Evolutionary conservation across 495 filamentous ascomycete genomes (phyloP).

Genomic region (Chlorociboria aeruginascens): DNA sequence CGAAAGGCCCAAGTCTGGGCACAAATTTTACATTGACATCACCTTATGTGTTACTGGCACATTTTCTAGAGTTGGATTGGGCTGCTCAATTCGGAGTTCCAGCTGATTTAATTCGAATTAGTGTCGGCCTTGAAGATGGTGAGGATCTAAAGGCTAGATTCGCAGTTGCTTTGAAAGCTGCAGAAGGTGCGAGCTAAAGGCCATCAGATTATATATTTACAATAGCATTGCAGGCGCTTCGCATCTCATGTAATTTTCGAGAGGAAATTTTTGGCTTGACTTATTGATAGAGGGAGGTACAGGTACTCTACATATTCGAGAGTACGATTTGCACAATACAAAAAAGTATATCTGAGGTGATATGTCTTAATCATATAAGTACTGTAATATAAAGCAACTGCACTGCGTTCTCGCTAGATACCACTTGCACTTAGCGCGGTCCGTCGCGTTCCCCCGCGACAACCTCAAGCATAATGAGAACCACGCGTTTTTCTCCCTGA

Average conservation of each 20-base stretch:
- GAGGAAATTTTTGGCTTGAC: too few relatives aligned
- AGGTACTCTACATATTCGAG: not conserved
- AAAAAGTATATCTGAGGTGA: not conserved
- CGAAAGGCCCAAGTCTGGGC: constrained; percentile 88
- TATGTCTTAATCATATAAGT: too few relatives aligned
- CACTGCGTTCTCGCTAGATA: too few relatives aligned
- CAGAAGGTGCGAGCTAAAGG: constrained; percentile 20
- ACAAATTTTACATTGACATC: constrained; percentile 91
- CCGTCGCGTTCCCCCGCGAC: too few relatives aligned
- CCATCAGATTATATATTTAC: not conserved
- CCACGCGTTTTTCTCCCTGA: too few relatives aligned
- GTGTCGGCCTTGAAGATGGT: constrained; percentile 79
- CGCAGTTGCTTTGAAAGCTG: constrained; percentile 33
- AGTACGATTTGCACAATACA: not conserved
- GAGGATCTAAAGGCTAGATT: constrained; percentile 44
- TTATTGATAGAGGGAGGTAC: too few relatives aligned
- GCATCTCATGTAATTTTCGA: too few relatives aligned
- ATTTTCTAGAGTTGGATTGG: constrained; percentile 89
- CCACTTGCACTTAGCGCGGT: too few relatives aligned
- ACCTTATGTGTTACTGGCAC: constrained; percentile 84
- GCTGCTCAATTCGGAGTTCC: constrained; percentile 69
- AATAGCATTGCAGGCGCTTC: too few relatives aligned
- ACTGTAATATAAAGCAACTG: too few relatives aligned
- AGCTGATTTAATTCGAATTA: constrained; percentile 67
- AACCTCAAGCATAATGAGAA: too few relatives aligned